Base-by-base conservation (phyloP, 1,284 basidiomycete genomes). In the Trichosporon coremiiforme region DNA sequence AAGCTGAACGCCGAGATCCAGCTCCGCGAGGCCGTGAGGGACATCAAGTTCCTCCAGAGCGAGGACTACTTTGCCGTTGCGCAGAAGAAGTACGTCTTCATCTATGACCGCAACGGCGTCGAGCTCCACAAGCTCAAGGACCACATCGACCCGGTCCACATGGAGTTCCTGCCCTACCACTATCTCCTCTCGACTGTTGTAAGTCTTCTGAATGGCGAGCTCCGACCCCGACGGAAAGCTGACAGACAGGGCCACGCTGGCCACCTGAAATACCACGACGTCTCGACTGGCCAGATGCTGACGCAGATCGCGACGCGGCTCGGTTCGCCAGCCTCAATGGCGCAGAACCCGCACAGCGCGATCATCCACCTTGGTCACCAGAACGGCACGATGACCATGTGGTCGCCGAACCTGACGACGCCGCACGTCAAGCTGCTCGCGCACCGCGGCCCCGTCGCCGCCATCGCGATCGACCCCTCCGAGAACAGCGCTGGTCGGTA, bases 181-280 rank as follows among this genome's bases (percentile, higher is more conserved):
- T 99, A 94, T 90, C 86, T 99, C 17, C 88, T 99, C 6, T 92
- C 90, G 0, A 91, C 89, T 65, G 87, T 96, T 17, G 91, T 92
- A 79, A 72, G 90, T n/a, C n/a, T n/a, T n/a, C n/a, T n/a, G n/a
- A n/a, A n/a, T n/a, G n/a, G n/a, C n/a, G n/a, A n/a, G n/a, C n/a
- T n/a, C n/a, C n/a, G n/a, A n/a, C n/a, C n/a, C n/a, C n/a, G n/a
- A n/a, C n/a, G n/a, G n/a, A n/a, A n/a, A 31, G 53, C 66, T 70
- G 62, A 70, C 65, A 12, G 53, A 22, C 75, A 93, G 91, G 94
- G 95, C 10, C 91, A 94, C 76, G 86, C 87, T 12, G 96, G 96
- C 0, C 94, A 91, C 81, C 86, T 99, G 1, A 96, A 96, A 85
- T 99, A 98, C 84, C 95, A 97, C 85, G 96, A 99, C 80, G 95